A percentile compares a stretch with the other conserved stretches of the same genome.
Conservation (phyloP, 768 basidiomycete species). For the Tulasnella sp. region DNA sequence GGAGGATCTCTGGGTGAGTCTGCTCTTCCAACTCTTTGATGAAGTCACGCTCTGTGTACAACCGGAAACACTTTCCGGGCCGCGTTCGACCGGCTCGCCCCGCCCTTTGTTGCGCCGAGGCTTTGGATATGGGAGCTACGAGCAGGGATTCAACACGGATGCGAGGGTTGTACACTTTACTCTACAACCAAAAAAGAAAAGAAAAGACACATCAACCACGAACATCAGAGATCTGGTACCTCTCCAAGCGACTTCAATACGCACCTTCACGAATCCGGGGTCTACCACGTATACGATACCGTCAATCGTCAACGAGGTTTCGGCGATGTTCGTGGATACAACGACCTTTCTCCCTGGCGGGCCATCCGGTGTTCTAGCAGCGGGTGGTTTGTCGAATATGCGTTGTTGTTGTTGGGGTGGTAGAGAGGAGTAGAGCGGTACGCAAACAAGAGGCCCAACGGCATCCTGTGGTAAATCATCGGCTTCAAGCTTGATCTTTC, state of each 20-base stretch:
- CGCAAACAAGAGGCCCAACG: constrained; percentile 78
- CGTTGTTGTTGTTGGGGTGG: constrained; percentile 92
- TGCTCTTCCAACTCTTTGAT: constrained; percentile 94
- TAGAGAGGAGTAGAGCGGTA: constrained; percentile 91
- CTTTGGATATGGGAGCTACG: constrained; percentile 93
- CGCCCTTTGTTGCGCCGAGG: constrained; percentile 89
- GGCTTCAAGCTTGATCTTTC: constrained; percentile 84
- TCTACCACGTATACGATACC: constrained; percentile 99
- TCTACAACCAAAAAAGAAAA: constrained; percentile 79
- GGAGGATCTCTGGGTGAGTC: constrained; percentile 90
- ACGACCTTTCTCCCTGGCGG: constrained; percentile 90
- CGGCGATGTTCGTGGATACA: constrained; percentile 93
- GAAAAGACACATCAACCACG: constrained; percentile 80
- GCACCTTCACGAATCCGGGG: constrained; percentile 34
- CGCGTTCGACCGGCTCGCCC: constrained; percentile 93
- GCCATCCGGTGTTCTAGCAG: constrained; percentile 45
- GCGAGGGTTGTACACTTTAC: constrained; percentile 96
- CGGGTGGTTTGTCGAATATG: constrained; percentile 86
- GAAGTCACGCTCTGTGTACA: constrained; percentile 97
- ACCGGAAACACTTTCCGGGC: constrained; percentile 92
- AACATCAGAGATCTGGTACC: constrained; percentile 38
- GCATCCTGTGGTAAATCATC: constrained; percentile 64
- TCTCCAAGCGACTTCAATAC: constrained; percentile 35
- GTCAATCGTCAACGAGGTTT: constrained; percentile 95
- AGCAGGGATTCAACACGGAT: constrained; percentile 91